Evolutionary conservation across 768 basidiomycete species (phyloP).

Genomic region (Cystofilobasidium ferigula): DNA sequence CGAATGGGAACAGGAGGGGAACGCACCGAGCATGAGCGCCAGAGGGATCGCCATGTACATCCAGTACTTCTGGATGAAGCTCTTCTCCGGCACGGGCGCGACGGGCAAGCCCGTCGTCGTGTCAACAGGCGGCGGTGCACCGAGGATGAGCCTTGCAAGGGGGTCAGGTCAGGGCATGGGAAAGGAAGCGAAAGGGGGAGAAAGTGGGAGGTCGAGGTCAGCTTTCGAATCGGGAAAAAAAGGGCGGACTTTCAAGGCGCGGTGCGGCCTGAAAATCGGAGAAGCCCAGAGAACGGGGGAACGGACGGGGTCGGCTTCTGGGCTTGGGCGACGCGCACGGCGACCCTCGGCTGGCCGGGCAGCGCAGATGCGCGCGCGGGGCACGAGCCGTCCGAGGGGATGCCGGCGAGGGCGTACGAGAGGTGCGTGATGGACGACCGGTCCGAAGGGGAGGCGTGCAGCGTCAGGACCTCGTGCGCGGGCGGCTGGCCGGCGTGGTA

Average conservation of each 20-base stretch:
- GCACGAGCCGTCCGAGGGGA: not conserved
- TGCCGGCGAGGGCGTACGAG: not conserved
- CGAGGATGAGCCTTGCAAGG: not conserved
- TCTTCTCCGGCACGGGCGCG: not conserved
- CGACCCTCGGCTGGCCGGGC: not conserved
- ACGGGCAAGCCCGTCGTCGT: constrained; percentile 5
- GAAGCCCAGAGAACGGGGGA: not conserved
- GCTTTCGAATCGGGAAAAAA: not conserved
- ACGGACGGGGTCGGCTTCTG: not conserved
- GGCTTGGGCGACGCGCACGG: not conserved
- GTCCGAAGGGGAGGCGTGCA: not conserved
- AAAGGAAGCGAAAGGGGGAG: not conserved
- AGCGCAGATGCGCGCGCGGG: not conserved
- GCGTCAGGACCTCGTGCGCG: not conserved
- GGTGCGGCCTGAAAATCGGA: not conserved
- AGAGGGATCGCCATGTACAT: constrained; percentile 4
- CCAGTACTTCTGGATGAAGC: constrained; percentile 11
- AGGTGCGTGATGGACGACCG: not conserved
- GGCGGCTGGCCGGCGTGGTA: not conserved
- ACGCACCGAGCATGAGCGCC: not conserved
- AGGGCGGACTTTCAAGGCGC: not conserved
- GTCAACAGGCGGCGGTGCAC: constrained; percentile 1
- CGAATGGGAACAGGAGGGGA: not conserved
- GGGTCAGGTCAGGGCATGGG: too few relatives aligned
- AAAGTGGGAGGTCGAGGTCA: not conserved